Conservation (phyloP, 1,139 yeast species). For the Zhuliangozyma parablackwelliae region DNA sequence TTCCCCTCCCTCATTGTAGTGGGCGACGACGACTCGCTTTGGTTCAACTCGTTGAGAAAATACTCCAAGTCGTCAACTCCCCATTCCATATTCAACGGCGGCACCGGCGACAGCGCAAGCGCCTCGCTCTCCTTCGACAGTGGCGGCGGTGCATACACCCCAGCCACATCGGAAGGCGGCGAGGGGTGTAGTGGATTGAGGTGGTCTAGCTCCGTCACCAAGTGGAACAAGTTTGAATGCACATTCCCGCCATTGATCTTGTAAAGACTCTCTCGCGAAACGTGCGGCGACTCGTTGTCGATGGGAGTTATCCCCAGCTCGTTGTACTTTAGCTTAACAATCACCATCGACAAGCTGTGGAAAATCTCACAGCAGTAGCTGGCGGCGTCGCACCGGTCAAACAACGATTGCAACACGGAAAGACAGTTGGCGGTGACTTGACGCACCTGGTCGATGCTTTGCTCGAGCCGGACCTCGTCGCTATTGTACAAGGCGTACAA, state of each 20-base stretch:
- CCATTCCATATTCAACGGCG: conserved; percentile 6
- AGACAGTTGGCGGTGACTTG: conserved; percentile 54
- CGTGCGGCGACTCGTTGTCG: conserved; percentile 1
- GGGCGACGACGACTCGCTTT: conserved; percentile 4
- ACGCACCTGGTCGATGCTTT: conserved; percentile 51
- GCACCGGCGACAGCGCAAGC: no score
- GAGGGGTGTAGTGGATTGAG: conserved; percentile 1
- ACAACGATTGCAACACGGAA: conserved; percentile 55
- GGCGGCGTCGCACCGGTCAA: conserved; percentile 78
- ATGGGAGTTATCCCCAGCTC: conserved; percentile 17
- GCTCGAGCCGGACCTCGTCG: conserved; percentile 43
- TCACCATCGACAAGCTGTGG: conserved; percentile 68
- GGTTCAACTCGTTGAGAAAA: conserved; percentile 42
- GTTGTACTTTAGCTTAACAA: conserved; percentile 57
- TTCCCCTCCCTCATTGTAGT: conserved; percentile 41
- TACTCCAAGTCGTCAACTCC: conserved; percentile 28
- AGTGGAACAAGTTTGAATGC: conserved; percentile 34
- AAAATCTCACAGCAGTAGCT: conserved; percentile 65
- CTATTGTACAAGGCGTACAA: conserved; percentile 73
- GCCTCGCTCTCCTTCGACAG: no score
- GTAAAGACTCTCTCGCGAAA: conserved; percentile 13
- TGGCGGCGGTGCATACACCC: not conserved
- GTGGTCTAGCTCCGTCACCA: conserved; percentile 14
- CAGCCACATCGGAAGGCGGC: not conserved
- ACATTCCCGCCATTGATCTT: conserved; percentile 23